Percentiles rank a stretch among this genome's conserved stretches.
Evolutionary conservation across 2,329 filamentous ascomycete genomes (phyloP).

Genomic region (Verruconis gallopava): DNA sequence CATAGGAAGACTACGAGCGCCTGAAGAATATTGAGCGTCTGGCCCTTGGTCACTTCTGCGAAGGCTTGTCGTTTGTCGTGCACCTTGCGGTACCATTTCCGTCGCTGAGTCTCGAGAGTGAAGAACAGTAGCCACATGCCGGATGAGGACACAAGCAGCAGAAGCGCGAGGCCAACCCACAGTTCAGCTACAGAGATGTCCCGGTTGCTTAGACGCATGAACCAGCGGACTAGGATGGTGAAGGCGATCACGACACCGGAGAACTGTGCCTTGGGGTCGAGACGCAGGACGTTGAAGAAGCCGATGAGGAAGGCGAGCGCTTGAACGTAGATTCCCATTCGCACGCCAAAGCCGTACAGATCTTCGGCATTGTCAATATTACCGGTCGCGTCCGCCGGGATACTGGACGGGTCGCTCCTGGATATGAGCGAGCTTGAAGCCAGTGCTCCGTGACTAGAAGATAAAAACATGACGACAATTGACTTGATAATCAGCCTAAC

Average conservation of each 20-base stretch:
- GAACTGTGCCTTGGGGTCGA: slow-evolving; percentile 5
- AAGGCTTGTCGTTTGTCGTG: not conserved
- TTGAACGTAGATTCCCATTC: slow-evolving; percentile 1
- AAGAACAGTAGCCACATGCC: slow-evolving; percentile 1
- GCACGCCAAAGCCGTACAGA: not conserved
- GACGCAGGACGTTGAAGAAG: not conserved
- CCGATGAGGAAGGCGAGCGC: not conserved
- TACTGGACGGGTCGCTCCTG: too few relatives aligned
- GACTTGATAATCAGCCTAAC: too few relatives aligned
- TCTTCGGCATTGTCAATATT: not conserved
- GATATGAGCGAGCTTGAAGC: too few relatives aligned
- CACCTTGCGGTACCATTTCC: not conserved
- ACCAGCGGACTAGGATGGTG: not conserved
- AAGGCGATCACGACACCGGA: slow-evolving; percentile 2
- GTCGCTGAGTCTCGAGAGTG: not conserved
- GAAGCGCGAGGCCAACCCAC: slow-evolving; percentile 4
- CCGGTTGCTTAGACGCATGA: not conserved
- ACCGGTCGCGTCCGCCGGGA: too few relatives aligned
- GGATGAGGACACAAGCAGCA: not conserved
- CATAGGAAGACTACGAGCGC: not conserved
- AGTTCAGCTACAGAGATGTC: slow-evolving; percentile 1
- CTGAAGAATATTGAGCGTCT: not conserved
- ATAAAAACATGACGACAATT: too few relatives aligned
- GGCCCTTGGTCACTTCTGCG: not conserved
- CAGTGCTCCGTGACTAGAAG: too few relatives aligned